Conservation (phyloP, 106 monocot species). For the Dendrobium nobile region DNA sequence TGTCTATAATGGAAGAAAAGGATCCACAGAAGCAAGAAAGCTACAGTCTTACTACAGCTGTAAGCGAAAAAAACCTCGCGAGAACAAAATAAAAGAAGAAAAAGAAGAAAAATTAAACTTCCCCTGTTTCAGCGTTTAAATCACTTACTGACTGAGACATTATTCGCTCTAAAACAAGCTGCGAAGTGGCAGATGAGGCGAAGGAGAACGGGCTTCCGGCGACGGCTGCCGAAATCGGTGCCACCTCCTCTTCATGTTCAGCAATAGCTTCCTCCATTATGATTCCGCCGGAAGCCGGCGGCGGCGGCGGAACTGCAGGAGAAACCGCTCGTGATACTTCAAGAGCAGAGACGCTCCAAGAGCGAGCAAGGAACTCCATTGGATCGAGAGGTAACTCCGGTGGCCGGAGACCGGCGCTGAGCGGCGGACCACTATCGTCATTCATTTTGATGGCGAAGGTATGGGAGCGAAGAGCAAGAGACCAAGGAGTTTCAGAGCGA, state of each 20-base stretch:
- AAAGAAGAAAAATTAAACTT: background rate
- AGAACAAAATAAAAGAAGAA: background rate
- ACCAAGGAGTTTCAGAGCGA: background rate
- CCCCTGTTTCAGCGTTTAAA: background rate
- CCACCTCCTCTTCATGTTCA: constrained; percentile 12
- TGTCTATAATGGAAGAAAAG: background rate
- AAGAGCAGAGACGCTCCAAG: constrained; percentile 48
- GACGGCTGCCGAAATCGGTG: constrained; percentile 6
- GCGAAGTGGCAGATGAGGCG: constrained; percentile 58
- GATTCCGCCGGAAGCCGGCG: background rate
- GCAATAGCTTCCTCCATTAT: constrained; percentile 20
- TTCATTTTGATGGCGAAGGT: background rate
- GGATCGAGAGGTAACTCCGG: constrained; percentile 22
- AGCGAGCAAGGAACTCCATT: constrained; percentile 65
- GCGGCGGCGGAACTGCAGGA: background rate
- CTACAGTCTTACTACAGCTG: background rate
- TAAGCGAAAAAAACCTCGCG: background rate
- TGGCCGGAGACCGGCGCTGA: background rate
- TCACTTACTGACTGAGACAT: constrained; percentile 67
- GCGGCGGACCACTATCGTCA: background rate
- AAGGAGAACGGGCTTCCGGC: constrained; percentile 52
- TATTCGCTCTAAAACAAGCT: constrained; percentile 66
- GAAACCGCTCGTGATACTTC: constrained; percentile 27
- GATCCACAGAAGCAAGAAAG: background rate
- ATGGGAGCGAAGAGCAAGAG: background rate